A percentile compares a stretch with the other conserved stretches of the same genome.
Conservation (phyloP, 163 green algal species). For the Coccomyxa subellipsoidea region DNA sequence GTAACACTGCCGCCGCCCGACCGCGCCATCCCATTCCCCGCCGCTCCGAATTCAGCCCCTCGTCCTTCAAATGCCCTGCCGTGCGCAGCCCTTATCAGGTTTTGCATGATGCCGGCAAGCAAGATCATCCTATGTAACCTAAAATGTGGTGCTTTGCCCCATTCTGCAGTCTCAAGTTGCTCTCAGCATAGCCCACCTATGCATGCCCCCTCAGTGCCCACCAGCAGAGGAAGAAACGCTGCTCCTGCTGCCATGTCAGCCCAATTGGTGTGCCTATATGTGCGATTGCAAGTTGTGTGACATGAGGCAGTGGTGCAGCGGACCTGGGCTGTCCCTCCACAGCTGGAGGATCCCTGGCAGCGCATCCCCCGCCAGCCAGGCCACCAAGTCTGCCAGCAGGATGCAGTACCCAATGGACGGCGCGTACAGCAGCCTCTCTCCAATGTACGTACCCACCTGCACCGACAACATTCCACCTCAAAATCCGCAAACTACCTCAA, state of each 20-base stretch:
- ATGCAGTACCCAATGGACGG: constrained; percentile 73
- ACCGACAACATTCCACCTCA: too few relatives aligned
- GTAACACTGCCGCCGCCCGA: constrained; percentile 11
- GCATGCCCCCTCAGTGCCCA: too few relatives aligned
- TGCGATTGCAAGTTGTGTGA: too few relatives aligned
- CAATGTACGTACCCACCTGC: constrained; percentile 72
- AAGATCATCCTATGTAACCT: too few relatives aligned
- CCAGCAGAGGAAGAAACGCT: too few relatives aligned
- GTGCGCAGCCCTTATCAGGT: too few relatives aligned
- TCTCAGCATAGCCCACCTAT: too few relatives aligned
- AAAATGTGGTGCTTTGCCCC: too few relatives aligned
- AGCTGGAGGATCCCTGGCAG: background rate
- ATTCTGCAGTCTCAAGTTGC: too few relatives aligned
- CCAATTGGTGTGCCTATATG: too few relatives aligned
- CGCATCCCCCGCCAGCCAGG: background rate
- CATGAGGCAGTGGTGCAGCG: background rate
- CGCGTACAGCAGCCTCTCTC: constrained; percentile 78
- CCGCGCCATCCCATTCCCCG: background rate
- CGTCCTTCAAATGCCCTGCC: background rate
- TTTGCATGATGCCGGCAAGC: too few relatives aligned
- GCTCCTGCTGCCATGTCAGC: too few relatives aligned
- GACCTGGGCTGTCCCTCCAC: background rate
- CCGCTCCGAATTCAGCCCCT: background rate
- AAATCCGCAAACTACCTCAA: background rate
- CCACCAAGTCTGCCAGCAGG: constrained; percentile 38